These are phyloP conservation scores for Wallacemonas sp. DNA, from an alignment of 208 protist genomes.

Conservation along the genomic window DNA sequence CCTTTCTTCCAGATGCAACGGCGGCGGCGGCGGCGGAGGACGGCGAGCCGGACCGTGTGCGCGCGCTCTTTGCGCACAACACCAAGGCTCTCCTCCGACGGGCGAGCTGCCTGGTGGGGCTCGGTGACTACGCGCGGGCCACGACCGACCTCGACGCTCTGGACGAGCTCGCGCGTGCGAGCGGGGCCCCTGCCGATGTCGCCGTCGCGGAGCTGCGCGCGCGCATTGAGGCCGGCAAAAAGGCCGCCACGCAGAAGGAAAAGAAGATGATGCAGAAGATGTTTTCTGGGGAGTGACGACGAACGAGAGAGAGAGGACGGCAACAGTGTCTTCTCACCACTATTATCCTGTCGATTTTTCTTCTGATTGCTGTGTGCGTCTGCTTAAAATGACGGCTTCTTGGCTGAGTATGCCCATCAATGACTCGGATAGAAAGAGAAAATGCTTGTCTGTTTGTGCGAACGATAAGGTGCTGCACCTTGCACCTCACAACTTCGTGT, in stretches of 20 bases:
- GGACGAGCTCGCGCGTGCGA: conserved; percentile 4
- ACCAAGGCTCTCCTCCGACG: conserved; percentile 72
- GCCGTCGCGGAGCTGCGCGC: conserved; percentile 20
- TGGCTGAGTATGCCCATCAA: too few species aligned
- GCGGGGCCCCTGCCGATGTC: conserved; percentile 20
- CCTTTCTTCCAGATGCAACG: not conserved
- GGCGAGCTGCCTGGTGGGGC: conserved; percentile 36
- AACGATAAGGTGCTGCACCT: too few species aligned
- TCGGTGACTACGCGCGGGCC: conserved; percentile 34
- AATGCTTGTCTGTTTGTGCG: too few species aligned
- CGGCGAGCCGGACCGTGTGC: not conserved
- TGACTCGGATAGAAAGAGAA: too few species aligned
- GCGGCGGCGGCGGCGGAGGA: conserved; percentile 18
- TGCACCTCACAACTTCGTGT: too few species aligned
- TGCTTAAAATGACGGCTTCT: too few species aligned
- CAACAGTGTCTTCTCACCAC: too few species aligned
- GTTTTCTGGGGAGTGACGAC: conserved; percentile 30
- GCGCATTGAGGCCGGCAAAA: conserved; percentile 22
- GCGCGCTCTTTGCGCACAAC: conserved; percentile 15
- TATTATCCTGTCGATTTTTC: too few species aligned
- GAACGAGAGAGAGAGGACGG: not conserved
- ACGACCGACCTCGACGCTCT: conserved; percentile 42
- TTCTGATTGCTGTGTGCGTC: too few species aligned
- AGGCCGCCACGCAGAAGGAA: conserved; percentile 26
- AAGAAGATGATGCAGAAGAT: conserved; percentile 65